These are phyloP conservation scores for Neurospora sp. DNA, from an alignment of 495 filamentous ascomycete species.

Conservation along the genomic window DNA sequence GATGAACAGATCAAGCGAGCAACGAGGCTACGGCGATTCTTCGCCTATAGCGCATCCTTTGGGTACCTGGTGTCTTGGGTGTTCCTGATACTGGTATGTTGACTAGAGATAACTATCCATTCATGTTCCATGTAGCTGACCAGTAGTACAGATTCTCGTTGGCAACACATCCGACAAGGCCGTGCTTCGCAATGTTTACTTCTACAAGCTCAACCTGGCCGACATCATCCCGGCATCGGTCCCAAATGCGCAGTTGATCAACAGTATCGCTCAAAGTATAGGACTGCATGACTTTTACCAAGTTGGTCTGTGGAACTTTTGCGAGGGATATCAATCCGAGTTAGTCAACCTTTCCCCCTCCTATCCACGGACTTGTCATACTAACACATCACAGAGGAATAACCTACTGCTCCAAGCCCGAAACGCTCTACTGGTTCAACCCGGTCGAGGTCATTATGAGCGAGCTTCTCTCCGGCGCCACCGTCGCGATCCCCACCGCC, in stretches of 20 bases:
- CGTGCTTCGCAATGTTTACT: conserved; percentile 61
- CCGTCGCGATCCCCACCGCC: conserved; percentile 67
- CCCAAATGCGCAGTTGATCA: conserved; percentile 69
- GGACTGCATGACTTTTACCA: conserved; percentile 92
- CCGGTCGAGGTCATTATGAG: conserved; percentile 68
- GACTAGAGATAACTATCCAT: not conserved
- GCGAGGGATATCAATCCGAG: conserved; percentile 61
- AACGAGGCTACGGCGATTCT: conserved; percentile 45
- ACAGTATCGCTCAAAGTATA: conserved; percentile 78
- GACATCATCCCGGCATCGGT: conserved; percentile 70
- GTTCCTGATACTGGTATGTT: conserved; percentile 60
- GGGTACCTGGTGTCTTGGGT: conserved; percentile 64
- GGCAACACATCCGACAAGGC: conserved; percentile 53
- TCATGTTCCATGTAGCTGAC: conserved; percentile 6
- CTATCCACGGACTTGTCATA: not conserved
- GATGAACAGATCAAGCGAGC: conserved; percentile 34
- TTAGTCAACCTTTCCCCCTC: conserved; percentile 12
- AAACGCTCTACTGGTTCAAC: conserved; percentile 78
- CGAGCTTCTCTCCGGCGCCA: conserved; percentile 72
- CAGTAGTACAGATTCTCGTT: conserved; percentile 43
- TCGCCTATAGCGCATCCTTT: conserved; percentile 51
- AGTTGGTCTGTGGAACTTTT: conserved; percentile 84
- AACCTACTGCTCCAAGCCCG: conserved; percentile 59
- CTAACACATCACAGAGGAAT: conserved; percentile 42
- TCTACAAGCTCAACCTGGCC: conserved; percentile 72